Conservation (phyloP, 1,284 basidiomycete species). For the Fomitopsis pinicola region DNA sequence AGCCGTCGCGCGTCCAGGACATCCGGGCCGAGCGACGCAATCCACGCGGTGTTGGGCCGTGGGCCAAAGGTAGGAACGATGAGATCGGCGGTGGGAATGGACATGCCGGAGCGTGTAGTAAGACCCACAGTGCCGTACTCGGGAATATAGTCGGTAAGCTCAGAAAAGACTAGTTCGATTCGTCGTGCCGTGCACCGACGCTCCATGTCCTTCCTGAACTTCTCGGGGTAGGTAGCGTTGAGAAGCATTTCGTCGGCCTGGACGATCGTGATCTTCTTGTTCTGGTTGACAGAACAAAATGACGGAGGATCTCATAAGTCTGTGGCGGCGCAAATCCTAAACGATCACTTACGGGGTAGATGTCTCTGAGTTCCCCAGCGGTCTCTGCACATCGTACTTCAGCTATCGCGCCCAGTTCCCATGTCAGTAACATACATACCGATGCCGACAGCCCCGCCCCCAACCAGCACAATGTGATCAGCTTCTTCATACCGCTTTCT, state of each 20-base stretch:
- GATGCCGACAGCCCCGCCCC: slow-evolving; percentile 59
- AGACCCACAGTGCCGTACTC: slow-evolving; percentile 30
- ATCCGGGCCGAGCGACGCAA: slow-evolving; percentile 38
- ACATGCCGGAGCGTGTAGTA: slow-evolving; percentile 49
- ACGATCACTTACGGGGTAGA: slow-evolving; percentile 23
- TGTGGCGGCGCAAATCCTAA: slow-evolving; percentile 11
- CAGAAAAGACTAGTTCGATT: slow-evolving; percentile 51
- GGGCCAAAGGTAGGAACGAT: slow-evolving; percentile 51
- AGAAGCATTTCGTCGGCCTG: slow-evolving; percentile 50
- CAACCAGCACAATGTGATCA: slow-evolving; percentile 49
- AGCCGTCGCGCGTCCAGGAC: slow-evolving; percentile 38
- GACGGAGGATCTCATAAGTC: not conserved
- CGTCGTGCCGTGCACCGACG: slow-evolving; percentile 38
- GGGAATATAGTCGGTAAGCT: slow-evolving; percentile 45
- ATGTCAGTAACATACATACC: slow-evolving; percentile 34
- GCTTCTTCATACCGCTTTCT: slow-evolving; percentile 43
- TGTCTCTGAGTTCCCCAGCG: slow-evolving; percentile 46
- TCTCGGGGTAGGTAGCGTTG: slow-evolving; percentile 53
- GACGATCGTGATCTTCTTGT: slow-evolving; percentile 62
- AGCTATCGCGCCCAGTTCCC: not conserved
- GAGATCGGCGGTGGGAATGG: slow-evolving; percentile 48
- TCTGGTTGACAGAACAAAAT: slow-evolving; percentile 26
- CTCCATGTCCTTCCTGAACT: slow-evolving; percentile 47
- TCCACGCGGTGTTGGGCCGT: slow-evolving; percentile 47
- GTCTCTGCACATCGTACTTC: slow-evolving; percentile 35